Base-by-base conservation (phyloP, 129 eudicot species). In the Artemisia tridentata region DNA sequence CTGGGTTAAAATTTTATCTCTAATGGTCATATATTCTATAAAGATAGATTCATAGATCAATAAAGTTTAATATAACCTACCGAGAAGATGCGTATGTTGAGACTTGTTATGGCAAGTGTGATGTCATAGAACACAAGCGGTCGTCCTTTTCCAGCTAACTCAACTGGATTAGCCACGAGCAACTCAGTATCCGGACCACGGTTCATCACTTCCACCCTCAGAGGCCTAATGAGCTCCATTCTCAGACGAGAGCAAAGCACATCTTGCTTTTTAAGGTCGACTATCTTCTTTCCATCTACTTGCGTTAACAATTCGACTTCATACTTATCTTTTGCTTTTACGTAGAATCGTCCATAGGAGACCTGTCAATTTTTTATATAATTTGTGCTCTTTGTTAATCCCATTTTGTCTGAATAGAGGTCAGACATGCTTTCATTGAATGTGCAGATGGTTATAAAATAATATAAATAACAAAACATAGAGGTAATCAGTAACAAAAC, bases 151-250 rank as follows among this genome's bases (percentile, higher is more conserved):
- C 87, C 84, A 0, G 84, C 65, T 55, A 83, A 50, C 84, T 83
- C 84, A 8, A 75, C 87, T 11, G 87, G 87, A 48, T 83, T 79
- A n/a, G 74, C 87, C 47, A 83, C 87, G 7, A 83, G 14, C 84
- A 83, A 62, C 77, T 83, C 87, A 1, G 79, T 83, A 21, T 83
- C 87, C 3, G 87, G 87, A 45, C 87, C 87, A 58, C 87, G 81
- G 43, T 76, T 83, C 79, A 63, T 58, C n/a, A 83, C 81, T 23
- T 79, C 67, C 38, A 83, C 79, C 38, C 87, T 58, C 23, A 83
- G 79, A 67, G 87, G 87, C n/a, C 67, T 72, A 55, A 49, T 51
- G 4, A 83, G 79, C 71, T 83, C 87, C 87, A 79, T 79, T 58
- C 71, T 75, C 29, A 83, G 62, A 38, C 84, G 81, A 5, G 79